A percentile compares a stretch with the other conserved stretches of the same genome.
Conservation (phyloP, 768 basidiomycete species). For the Xerocomus brunneocitrinus region DNA sequence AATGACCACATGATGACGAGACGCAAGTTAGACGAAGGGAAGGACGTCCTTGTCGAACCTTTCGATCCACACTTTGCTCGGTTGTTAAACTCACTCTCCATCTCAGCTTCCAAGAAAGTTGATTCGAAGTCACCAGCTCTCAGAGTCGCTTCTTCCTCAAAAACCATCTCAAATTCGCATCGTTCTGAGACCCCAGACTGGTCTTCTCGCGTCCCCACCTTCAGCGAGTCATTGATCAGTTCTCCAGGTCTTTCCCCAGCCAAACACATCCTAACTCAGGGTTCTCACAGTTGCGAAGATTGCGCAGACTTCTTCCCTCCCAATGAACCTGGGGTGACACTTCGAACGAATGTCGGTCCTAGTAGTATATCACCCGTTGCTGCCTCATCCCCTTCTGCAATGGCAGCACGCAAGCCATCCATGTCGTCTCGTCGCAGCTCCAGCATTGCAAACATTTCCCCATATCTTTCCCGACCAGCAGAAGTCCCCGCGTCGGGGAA, state of each 20-base stretch:
- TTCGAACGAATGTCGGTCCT: slow-evolving; percentile 1
- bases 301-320: background rate
- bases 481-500: slow-evolving; percentile 58
- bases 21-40: slow-evolving; percentile 34
- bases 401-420: slow-evolving; percentile 19
- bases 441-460: slow-evolving; percentile 62
- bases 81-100: slow-evolving; percentile 56
- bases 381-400: slow-evolving; percentile 9
- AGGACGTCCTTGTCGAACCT: slow-evolving; percentile 23
- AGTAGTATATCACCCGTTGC: slow-evolving; percentile 8
- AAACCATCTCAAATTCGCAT: slow-evolving; percentile 6
- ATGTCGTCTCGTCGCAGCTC: slow-evolving; percentile 36
- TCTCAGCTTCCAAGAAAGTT: slow-evolving; percentile 43
- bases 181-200: slow-evolving; percentile 27
- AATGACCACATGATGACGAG: slow-evolving; percentile 18
- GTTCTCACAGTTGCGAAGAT: slow-evolving; percentile 6
- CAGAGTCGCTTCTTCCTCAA: slow-evolving; percentile 8
- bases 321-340: slow-evolving; percentile 1
- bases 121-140: slow-evolving; percentile 9
- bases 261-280: slow-evolving; percentile 1
- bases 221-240: slow-evolving; percentile 8
- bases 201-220: slow-evolving; percentile 30
- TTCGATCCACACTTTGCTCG: slow-evolving; percentile 72
- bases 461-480: slow-evolving; percentile 54
- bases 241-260: slow-evolving; percentile 6